phyloP scores from a whole-genome alignment of 306 rosid genomes.

The Trifolium subterraneum region DNA sequence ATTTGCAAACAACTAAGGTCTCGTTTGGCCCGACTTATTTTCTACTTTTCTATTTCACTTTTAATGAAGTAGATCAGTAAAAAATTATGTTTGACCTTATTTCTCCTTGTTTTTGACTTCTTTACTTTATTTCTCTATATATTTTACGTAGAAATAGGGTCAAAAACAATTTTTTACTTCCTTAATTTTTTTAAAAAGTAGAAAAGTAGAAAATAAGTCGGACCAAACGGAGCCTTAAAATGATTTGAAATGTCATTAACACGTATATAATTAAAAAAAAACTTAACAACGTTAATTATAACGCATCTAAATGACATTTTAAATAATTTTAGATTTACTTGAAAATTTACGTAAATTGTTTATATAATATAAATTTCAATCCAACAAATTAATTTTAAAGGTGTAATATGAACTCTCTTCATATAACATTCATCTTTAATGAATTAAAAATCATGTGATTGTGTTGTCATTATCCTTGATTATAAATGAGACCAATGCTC shows the following conservation, averaged over 20 bases:
- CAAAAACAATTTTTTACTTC: no score
- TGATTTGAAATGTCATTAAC: not conserved
- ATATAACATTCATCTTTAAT: not conserved
- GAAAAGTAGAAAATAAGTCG: no score
- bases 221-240: no score
- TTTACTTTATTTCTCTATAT: no score
- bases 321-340: not conserved
- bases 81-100: no score
- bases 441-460: constrained; percentile 5
- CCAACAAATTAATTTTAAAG: not conserved
- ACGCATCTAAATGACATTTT: not conserved
- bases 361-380: not conserved
- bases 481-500: constrained; percentile 12
- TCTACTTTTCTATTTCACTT: no score
- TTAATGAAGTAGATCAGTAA: no score
- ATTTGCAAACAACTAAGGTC: not conserved
- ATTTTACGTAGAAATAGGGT: no score
- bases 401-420: not conserved
- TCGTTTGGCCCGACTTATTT: no score
- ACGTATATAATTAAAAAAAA: not conserved
- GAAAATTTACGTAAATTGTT: not conserved
- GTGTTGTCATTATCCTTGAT: not conserved
- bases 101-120: no score
- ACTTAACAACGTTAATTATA: not conserved
- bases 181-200: no score